Evolutionary conservation across 352 stramenopile genomes (phyloP).

Genomic region (Pythium oligandrum): DNA sequence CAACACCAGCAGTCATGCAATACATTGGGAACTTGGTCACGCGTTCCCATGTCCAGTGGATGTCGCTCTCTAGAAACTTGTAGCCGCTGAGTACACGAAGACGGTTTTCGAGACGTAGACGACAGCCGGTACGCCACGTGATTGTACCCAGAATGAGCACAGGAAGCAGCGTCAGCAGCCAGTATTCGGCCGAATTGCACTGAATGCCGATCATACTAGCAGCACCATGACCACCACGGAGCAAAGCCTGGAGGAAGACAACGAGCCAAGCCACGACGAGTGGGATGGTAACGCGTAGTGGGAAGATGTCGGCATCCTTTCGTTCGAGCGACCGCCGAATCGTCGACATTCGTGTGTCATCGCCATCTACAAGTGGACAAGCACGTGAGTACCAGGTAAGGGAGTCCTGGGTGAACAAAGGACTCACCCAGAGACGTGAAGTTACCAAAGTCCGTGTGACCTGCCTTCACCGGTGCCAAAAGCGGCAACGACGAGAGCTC

Average conservation of each 20-base stretch:
- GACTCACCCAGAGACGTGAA: constrained; percentile 3
- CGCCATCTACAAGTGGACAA: not conserved
- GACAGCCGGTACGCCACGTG: constrained; percentile 46
- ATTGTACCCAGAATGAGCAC: constrained; percentile 67
- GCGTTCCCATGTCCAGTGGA: constrained; percentile 89
- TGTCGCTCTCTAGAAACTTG: constrained; percentile 90
- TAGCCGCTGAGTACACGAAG: constrained; percentile 63
- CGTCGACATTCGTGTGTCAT: constrained; percentile 30
- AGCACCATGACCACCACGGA: constrained; percentile 67
- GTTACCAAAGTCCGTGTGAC: not conserved
- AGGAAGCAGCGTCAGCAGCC: constrained; percentile 87
- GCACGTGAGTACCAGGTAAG: no score
- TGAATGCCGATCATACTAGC: constrained; percentile 86
- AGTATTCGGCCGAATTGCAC: constrained; percentile 91
- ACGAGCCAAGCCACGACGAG: constrained; percentile 64
- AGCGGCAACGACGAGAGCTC: constrained; percentile 13
- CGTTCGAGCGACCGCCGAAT: constrained; percentile 39
- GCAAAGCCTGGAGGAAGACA: constrained; percentile 63
- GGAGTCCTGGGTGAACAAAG: no score
- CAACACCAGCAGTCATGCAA: constrained; percentile 93
- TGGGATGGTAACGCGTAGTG: constrained; percentile 45
- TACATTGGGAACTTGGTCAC: constrained; percentile 91
- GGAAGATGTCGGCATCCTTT: constrained; percentile 41
- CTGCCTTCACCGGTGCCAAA: not conserved
- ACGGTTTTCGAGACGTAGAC: constrained; percentile 64